phyloP scores from a whole-genome alignment of 176 grass and related monocot genomes.

The Carex myosuroides region DNA sequence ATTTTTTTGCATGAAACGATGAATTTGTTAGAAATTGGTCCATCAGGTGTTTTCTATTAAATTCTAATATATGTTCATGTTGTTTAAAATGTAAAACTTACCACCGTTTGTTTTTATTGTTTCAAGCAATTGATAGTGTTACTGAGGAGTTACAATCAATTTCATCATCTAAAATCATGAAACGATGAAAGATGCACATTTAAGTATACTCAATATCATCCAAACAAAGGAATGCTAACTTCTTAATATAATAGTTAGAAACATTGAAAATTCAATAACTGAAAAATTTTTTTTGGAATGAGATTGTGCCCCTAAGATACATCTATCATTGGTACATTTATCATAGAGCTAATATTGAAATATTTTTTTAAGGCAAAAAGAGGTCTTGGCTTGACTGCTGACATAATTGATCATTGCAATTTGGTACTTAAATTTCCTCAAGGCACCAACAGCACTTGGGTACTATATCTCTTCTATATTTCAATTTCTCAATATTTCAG shows the following conservation, averaged over 20 bases:
- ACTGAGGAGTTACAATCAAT: background rate
- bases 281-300: background rate
- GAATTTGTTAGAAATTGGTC: background rate
- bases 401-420: slow-evolving; percentile 76
- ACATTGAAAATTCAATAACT: background rate
- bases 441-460: slow-evolving; percentile 90
- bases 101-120: background rate
- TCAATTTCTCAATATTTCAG: background rate
- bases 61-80: background rate
- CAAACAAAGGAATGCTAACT: background rate
- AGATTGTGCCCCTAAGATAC: background rate
- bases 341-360: background rate
- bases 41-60: background rate
- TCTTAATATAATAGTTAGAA: background rate
- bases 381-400: slow-evolving; percentile 78
- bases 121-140: background rate
- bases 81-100: background rate
- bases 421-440: slow-evolving; percentile 71
- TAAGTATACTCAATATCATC: background rate
- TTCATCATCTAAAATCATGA: background rate
- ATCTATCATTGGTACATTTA: background rate
- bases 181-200: background rate
- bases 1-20: background rate
- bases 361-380: slow-evolving; percentile 59
- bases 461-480: slow-evolving; percentile 31